Conservation (phyloP, 2,329 filamentous ascomycete species). For the Metarhizium anisopliae region DNA sequence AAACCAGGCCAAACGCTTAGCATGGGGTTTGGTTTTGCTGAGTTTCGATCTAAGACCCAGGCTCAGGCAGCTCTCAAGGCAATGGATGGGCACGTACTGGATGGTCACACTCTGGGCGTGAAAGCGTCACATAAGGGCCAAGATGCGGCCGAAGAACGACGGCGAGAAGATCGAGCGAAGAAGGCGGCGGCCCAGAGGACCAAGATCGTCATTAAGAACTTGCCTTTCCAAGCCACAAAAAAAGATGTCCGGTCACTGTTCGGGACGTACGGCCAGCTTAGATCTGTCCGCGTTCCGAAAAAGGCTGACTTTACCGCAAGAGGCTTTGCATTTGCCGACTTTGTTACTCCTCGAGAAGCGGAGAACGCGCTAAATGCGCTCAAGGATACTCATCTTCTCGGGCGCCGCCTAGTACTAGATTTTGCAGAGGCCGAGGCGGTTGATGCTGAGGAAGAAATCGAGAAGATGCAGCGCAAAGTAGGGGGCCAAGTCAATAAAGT, state of each 20-base stretch:
- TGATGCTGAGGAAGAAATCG: conserved; percentile 91
- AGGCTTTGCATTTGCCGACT: conserved; percentile 96
- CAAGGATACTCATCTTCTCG: conserved; percentile 86
- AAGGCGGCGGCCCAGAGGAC: conserved; percentile 68
- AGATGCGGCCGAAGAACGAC: conserved; percentile 80
- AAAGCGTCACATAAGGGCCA: conserved; percentile 79
- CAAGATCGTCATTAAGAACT: conserved; percentile 96
- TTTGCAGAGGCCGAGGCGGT: conserved; percentile 83
- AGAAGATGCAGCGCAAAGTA: conserved; percentile 94
- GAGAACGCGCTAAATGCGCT: conserved; percentile 84
- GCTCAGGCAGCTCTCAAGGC: conserved; percentile 70
- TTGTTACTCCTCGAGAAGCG: conserved; percentile 84
- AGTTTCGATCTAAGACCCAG: conserved; percentile 70
- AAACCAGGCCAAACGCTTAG: conserved; percentile 78
- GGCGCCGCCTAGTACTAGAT: conserved; percentile 80
- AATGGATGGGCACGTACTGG: conserved; percentile 87
- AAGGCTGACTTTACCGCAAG: conserved; percentile 85
- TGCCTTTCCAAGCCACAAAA: conserved; percentile 91
- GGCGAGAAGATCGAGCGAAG: conserved; percentile 74
- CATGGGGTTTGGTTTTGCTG: conserved; percentile 95
- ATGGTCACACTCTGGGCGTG: conserved; percentile 76
- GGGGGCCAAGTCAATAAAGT: conserved; percentile 85
- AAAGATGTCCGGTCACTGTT: conserved; percentile 84
- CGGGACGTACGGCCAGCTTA: conserved; percentile 82
- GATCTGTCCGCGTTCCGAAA: conserved; percentile 87